Percentiles rank a stretch among this genome's conserved stretches.
Conservation (phyloP, 106 monocot species). For the Agapanthus africanus region DNA sequence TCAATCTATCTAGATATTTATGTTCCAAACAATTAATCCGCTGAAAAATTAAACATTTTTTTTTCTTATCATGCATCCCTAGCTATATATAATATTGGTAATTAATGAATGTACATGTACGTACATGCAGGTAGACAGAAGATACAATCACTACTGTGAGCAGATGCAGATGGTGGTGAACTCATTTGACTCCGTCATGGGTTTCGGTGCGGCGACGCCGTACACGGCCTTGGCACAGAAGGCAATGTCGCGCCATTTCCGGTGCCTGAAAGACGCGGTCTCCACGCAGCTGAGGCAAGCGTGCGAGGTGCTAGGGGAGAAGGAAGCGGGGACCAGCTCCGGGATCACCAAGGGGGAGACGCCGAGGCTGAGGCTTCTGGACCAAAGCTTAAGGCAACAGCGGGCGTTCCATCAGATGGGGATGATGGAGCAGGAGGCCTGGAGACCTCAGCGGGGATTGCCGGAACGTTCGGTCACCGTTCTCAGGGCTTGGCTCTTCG, state of each 20-base stretch:
- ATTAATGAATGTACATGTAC: no score
- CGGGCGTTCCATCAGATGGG: slow-evolving; percentile 94
- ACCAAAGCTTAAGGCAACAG: slow-evolving; percentile 82
- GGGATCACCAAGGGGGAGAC: slow-evolving; percentile 96
- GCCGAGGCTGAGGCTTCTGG: slow-evolving; percentile 63
- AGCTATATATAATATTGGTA: no score
- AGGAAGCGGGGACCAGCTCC: slow-evolving; percentile 43
- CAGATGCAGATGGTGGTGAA: slow-evolving; percentile 99
- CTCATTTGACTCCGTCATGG: slow-evolving; percentile 97
- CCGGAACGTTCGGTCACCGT: slow-evolving; percentile 85
- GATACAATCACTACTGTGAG: slow-evolving; percentile 95
- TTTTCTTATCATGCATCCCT: no score
- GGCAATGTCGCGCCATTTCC: slow-evolving; percentile 97
- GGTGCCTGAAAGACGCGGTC: slow-evolving; percentile 88
- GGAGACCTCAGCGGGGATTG: slow-evolving; percentile 90
- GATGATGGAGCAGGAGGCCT: slow-evolving; percentile 91
- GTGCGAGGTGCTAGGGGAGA: slow-evolving; percentile 79
- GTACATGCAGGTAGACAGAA: slow-evolving; percentile 83
- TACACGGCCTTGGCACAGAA: slow-evolving; percentile 91
- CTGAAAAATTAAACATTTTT: no score
- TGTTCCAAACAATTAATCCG: no score
- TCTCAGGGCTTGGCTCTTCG: slow-evolving; percentile 85
- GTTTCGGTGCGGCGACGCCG: slow-evolving; percentile 80
- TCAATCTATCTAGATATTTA: no score
- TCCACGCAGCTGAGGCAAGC: slow-evolving; percentile 54